Base-by-base conservation (phyloP, 179 eudicot species). In the Patellifolia procumbens region DNA sequence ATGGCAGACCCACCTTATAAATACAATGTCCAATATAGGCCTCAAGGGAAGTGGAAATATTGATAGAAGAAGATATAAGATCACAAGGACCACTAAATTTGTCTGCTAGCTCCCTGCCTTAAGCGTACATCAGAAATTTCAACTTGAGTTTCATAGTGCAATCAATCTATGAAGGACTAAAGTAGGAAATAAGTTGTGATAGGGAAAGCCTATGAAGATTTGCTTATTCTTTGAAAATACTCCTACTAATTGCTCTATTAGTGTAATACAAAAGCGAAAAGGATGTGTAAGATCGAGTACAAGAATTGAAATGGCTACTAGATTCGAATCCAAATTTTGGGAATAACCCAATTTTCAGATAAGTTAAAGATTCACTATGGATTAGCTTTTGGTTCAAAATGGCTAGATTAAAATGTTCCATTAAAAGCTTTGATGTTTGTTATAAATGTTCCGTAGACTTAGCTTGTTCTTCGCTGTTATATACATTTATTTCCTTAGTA, bases 1-100 rank as follows among this genome's bases (percentile, higher is more conserved):
- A 69, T 74, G 79, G 72, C 45, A 62, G 67, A 35, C 84, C 84
- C 70, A 70, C 79, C 28, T 56, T 31, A 59, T 74, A 62, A 74
- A 74, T 72, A 70, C 55, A 26, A 52, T 52, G 5, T 60, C 13
- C 72, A 22, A 43, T 39, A 74, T 56, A 19, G 31, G 65, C 17
- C 48, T 73, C 17, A 22, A 59, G 51, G 28, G 55, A 60, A 69
- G 43, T 49, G 12, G 53, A 68, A 65, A 59, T 37, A 51, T 60
- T 42, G 72, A 68, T 69, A 31, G 61, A 29, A 80, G 61, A 29
- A 75, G 46, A 77, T 48, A 26, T 49, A 37, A 81, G 78, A 70
- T 74, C 73, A 37, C 70, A 66, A 56, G 80, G 74, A 66, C 80
- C 83, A 66, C 79, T 59, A 62, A n/a, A 15, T n/a, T 3, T 26